Evolutionary conservation across 1,139 yeast species (phyloP), one percentile per base, ranked within the genome.

Genomic region (Pichia sp.): DNA sequence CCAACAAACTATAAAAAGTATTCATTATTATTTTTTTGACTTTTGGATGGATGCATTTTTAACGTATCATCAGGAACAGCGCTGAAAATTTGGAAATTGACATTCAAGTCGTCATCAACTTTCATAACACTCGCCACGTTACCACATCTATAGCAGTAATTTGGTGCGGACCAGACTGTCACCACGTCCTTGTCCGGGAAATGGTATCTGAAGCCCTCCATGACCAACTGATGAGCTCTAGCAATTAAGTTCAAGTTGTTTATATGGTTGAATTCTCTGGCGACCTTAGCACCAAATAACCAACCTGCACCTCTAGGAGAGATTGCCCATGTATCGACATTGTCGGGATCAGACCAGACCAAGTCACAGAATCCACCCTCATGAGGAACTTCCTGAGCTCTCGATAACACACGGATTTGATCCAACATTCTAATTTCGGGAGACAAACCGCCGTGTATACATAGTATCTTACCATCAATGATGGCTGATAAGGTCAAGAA

Each of bases 381-480:
- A 70, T 93, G 99, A 1, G 99, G 99, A 53, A 93, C 97, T 72
- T 93, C 99, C 72, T 93, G 98, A n/a, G 98, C 98, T 66, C 99
- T 80, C 54, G 96, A 88, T 57, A 93, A 77, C 16, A 92, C 97
- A 63, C 99, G 78, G 57, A 93, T 92, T 72, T 93, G 98, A 70
- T 93, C 99, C 62, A 93, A 79, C 90, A 93, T 92, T 69, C 98
- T 82, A 57, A 93, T 90, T 71, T 93, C 98, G 5, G 99, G 99
- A n/a, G 96, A 88, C 58, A 93, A 79, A 1, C 98, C 98, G 56
- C 98, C 98, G 68, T 92, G 98, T 46, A 92, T 96, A 76, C 98
- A 92, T 57, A 92, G 75, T 49, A 92, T 87, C 67, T 86, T 87
- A 55, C 97, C 97, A 70, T 92, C 98, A 59, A 92, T 89, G 58